phyloP scores from a whole-genome alignment of 2,329 filamentous ascomycete species.

The Pseudogymnoascus sp. region DNA sequence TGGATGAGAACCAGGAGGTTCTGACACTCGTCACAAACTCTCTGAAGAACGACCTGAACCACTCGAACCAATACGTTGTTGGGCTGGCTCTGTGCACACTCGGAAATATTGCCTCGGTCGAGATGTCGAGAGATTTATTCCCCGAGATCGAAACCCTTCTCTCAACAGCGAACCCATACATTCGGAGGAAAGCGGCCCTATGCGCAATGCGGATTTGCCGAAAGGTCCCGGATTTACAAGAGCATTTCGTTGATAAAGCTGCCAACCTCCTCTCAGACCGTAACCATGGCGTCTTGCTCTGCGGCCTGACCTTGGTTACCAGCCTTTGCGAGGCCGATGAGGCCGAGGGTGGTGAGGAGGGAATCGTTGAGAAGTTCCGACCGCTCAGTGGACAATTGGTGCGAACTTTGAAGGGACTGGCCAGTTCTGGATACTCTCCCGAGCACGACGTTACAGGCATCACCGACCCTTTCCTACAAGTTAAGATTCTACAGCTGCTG shows the following conservation, averaged over 20 bases:
- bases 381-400: conserved; percentile 79
- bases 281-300: conserved; percentile 92
- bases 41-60: conserved; percentile 91
- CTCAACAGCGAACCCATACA: conserved; percentile 95
- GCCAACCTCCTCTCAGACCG: conserved; percentile 80
- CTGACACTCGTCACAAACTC: conserved; percentile 96
- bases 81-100: conserved; percentile 92
- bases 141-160: conserved; percentile 89
- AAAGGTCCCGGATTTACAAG: conserved; percentile 93
- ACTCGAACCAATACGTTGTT: conserved; percentile 97
- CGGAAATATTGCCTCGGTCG: conserved; percentile 93
- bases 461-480: conserved; percentile 93
- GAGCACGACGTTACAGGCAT: conserved; percentile 98
- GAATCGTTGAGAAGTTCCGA: conserved; percentile 84
- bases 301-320: conserved; percentile 81
- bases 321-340: conserved; percentile 95
- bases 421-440: conserved; percentile 91
- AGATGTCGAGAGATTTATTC: conserved; percentile 97
- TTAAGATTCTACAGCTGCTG: conserved; percentile 85
- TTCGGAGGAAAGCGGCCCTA: conserved; percentile 91
- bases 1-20: conserved; percentile 98
- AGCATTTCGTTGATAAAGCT: conserved; percentile 94
- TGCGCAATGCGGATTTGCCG: conserved; percentile 98
- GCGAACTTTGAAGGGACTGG: conserved; percentile 83
- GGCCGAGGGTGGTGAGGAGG: conserved; percentile 81